These are phyloP conservation scores for Fusarium buharicum DNA, from an alignment of 2,329 filamentous ascomycete genomes.

Conservation along the genomic window DNA sequence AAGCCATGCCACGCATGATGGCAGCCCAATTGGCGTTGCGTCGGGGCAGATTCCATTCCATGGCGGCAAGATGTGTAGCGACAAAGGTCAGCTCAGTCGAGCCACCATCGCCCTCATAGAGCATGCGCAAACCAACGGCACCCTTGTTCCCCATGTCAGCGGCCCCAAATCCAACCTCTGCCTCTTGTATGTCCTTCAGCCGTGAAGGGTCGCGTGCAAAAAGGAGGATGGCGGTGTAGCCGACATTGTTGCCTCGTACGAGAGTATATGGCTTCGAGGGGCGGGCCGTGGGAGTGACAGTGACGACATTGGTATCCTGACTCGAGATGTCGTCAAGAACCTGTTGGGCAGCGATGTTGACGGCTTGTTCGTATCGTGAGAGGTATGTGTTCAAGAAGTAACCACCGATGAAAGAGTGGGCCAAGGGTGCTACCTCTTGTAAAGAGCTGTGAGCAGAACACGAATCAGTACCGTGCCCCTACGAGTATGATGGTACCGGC, in stretches of 20 bases:
- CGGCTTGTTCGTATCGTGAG: conserved; percentile 73
- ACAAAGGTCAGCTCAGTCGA: conserved; percentile 82
- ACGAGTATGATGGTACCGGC: conserved; percentile 10
- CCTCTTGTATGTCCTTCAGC: conserved; percentile 76
- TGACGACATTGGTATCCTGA: conserved; percentile 9
- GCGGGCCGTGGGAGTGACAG: conserved; percentile 20
- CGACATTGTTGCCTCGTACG: conserved; percentile 77
- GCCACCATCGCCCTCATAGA: conserved; percentile 57
- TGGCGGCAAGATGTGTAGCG: conserved; percentile 86
- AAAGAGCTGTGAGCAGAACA: conserved; percentile 68
- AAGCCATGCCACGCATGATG: conserved; percentile 83
- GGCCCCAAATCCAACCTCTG: conserved; percentile 84
- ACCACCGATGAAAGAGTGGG: conserved; percentile 85
- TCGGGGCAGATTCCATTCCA: conserved; percentile 79
- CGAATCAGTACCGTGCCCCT: conserved; percentile 38
- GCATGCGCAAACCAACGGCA: conserved; percentile 80
- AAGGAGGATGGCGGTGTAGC: conserved; percentile 90
- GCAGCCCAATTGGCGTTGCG: conserved; percentile 90
- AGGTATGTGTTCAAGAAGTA: conserved; percentile 82
- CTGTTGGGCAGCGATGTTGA: conserved; percentile 68
- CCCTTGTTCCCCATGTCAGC: conserved; percentile 96
- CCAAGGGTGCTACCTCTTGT: conserved; percentile 89
- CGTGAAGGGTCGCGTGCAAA: conserved; percentile 74
- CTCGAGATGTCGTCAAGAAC: conserved; percentile 21
- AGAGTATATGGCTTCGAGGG: conserved; percentile 70